These are phyloP conservation scores for Phycomyces nitens DNA, from an alignment of 192 early-diverging fungal genomes.

Conservation along the genomic window DNA sequence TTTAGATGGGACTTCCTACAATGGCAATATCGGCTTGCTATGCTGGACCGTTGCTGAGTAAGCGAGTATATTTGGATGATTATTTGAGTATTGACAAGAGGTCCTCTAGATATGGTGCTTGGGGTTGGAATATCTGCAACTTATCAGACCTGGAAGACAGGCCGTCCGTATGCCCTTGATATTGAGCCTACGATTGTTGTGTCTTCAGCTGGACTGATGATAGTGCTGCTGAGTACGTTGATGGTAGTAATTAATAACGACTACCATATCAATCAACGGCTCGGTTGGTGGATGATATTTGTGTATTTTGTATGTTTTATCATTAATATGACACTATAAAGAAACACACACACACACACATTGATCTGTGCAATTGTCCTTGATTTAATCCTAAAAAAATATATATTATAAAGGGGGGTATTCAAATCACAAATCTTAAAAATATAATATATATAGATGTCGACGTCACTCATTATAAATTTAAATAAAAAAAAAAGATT, in stretches of 20 bases:
- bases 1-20: conserved; percentile 79
- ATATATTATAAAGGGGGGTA: too few relatives aligned
- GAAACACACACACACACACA: too few relatives aligned
- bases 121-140: conserved; percentile 75
- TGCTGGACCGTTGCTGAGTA: conserved; percentile 89
- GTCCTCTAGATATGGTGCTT: conserved; percentile 63
- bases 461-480: too few relatives aligned
- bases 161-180: conserved; percentile 49
- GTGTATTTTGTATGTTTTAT: conserved; percentile 59
- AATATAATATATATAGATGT: too few relatives aligned
- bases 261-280: conserved; percentile 55
- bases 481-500: too few relatives aligned
- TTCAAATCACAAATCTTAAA: too few relatives aligned
- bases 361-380: too few relatives aligned
- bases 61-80: not conserved
- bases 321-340: conserved; percentile 60
- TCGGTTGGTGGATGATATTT: conserved; percentile 54
- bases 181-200: conserved; percentile 65
- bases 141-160: conserved; percentile 46
- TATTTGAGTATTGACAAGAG: not conserved
- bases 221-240: conserved; percentile 53
- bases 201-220: conserved; percentile 63
- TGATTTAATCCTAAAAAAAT: too few relatives aligned
- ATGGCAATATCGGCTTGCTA: conserved; percentile 96
- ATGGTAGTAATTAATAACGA: conserved; percentile 54